phyloP scores from a whole-genome alignment of 2,329 filamentous ascomycete species.

The Xylaria arbuscula region DNA sequence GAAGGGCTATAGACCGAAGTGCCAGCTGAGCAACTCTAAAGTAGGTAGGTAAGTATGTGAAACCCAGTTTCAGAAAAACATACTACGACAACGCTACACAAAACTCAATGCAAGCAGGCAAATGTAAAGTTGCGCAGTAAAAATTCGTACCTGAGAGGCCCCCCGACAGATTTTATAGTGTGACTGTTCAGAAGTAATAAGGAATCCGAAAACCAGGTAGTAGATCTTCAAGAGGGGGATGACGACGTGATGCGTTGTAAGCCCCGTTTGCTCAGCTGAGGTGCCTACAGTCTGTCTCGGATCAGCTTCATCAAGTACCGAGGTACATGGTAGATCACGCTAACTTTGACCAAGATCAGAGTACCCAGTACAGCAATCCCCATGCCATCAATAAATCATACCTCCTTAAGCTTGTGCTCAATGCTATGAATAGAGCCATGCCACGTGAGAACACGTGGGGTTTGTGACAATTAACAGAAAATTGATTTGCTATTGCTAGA shows the following conservation, averaged over 20 bases:
- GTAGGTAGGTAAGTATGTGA: background rate
- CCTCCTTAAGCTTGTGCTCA: no score
- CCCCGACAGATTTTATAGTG: background rate
- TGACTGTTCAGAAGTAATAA: background rate
- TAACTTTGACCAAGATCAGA: slow-evolving; percentile 20
- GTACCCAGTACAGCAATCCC: no score
- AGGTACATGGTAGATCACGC: slow-evolving; percentile 13
- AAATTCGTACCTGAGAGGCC: background rate
- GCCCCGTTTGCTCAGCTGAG: slow-evolving; percentile 24
- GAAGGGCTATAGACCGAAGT: background rate
- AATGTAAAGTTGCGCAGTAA: background rate
- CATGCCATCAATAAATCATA: no score
- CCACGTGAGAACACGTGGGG: background rate
- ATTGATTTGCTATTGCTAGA: background rate
- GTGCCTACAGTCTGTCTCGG: background rate
- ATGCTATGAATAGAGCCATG: background rate
- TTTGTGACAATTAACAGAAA: background rate
- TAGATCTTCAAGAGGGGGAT: background rate
- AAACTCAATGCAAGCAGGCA: background rate
- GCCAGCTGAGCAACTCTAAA: background rate
- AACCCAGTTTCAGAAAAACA: background rate
- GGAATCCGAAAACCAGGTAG: background rate
- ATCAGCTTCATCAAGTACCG: slow-evolving; percentile 3
- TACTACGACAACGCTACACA: background rate
- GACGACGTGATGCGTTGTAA: background rate